These are phyloP conservation scores for Nannizziopsis barbatae DNA, from an alignment of 2,329 filamentous ascomycete genomes.

Conservation along the genomic window DNA sequence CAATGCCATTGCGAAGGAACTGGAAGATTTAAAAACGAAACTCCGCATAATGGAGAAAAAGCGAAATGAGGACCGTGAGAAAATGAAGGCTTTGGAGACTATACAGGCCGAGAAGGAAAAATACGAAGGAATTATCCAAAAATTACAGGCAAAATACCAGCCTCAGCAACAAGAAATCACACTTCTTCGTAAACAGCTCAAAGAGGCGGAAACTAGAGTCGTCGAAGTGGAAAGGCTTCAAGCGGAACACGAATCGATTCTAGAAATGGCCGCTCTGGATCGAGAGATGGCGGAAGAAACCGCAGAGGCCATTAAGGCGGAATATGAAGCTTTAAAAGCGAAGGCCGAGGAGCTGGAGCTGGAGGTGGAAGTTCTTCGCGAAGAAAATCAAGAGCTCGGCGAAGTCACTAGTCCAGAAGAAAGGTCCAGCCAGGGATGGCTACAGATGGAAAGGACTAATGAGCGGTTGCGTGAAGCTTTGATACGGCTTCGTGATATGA, in stretches of 20 bases:
- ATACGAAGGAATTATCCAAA: conserved; percentile 73
- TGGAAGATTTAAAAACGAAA: conserved; percentile 82
- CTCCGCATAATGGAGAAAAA: conserved; percentile 80
- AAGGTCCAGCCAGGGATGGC: conserved; percentile 71
- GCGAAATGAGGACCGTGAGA: conserved; percentile 71
- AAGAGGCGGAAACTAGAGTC: conserved; percentile 60
- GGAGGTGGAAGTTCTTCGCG: conserved; percentile 73
- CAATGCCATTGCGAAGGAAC: conserved; percentile 51
- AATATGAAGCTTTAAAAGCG: conserved; percentile 64
- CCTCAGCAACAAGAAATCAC: conserved; percentile 68
- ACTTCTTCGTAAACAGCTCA: conserved; percentile 64
- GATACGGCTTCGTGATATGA: conserved; percentile 72
- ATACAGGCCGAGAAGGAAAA: conserved; percentile 49
- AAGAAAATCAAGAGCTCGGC: conserved; percentile 75
- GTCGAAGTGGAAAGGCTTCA: conserved; percentile 61
- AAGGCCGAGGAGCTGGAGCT: conserved; percentile 75
- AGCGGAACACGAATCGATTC: conserved; percentile 69
- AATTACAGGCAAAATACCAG: conserved; percentile 79
- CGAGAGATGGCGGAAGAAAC: conserved; percentile 94
- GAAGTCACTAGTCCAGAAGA: conserved; percentile 84
- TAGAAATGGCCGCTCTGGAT: conserved; percentile 82
- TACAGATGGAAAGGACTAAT: conserved; percentile 84
- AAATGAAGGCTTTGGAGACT: conserved; percentile 65
- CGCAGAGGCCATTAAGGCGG: conserved; percentile 67
- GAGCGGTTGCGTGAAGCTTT: conserved; percentile 78